A percentile compares a stretch with the other conserved stretches of the same genome.
phyloP scores from a whole-genome alignment of 2,329 filamentous ascomycete genomes.

The Aspergillus arachidicola region DNA sequence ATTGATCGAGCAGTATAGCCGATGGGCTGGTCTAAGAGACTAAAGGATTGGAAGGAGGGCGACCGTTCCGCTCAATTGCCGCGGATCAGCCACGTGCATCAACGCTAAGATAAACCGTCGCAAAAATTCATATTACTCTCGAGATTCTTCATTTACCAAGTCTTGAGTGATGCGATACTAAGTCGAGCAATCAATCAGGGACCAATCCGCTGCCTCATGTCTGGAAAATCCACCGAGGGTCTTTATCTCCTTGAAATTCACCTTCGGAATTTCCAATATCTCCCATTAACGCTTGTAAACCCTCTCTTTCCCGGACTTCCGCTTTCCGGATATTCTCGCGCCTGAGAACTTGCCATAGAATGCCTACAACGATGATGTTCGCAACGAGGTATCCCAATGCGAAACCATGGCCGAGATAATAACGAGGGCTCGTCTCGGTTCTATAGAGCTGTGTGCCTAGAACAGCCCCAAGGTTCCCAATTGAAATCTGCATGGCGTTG shows the following conservation, averaged over 20 bases:
- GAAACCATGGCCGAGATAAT: constrained; percentile 67
- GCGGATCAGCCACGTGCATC: constrained; percentile 16
- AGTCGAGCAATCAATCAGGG: neutral
- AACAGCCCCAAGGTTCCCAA: constrained; percentile 70
- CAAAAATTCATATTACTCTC: neutral
- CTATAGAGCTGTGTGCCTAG: constrained; percentile 72
- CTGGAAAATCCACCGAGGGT: constrained; percentile 68
- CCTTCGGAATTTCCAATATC: constrained; percentile 54
- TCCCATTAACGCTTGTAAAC: constrained; percentile 30
- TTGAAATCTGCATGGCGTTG: constrained; percentile 72
- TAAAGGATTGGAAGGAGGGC: constrained; percentile 1
- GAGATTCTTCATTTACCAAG: neutral
- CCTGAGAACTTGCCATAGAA: constrained; percentile 58
- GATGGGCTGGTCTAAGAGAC: neutral
- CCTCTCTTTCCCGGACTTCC: constrained; percentile 46
- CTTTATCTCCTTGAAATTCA: constrained; percentile 63
- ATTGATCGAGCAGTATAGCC: neutral
- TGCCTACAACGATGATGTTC: constrained; percentile 58
- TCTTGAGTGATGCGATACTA: neutral
- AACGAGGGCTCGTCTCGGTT: constrained; percentile 61
- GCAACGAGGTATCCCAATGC: constrained; percentile 65
- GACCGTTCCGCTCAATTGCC: constrained; percentile 13
- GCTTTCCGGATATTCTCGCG: constrained; percentile 61
- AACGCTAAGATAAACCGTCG: neutral
- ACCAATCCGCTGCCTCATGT: constrained; percentile 40